Base-by-base conservation (phyloP, 257 asterid species). In the Avicennia marina region DNA sequence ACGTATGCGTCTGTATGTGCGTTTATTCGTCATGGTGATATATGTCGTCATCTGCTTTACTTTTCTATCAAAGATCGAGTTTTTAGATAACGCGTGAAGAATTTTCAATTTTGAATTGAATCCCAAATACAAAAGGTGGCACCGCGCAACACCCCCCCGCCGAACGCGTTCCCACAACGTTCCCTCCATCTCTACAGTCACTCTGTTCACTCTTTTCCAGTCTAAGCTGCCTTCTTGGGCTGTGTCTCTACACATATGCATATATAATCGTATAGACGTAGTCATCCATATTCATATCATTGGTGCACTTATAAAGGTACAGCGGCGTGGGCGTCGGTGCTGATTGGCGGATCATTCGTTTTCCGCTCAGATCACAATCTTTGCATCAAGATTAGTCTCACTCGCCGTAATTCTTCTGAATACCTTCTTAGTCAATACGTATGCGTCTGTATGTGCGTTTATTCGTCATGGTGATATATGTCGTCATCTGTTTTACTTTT, bases 381-480 rank as follows among this genome's bases (percentile, higher is more conserved):
- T 38, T 54, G 17, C 21, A 49, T 49, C 66, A 42, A 36, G 43
- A 17, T 22, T 19, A 22, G 7, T 19, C 67, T 21, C 49, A 19
- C 17, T 38, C 51, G 17, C 26, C n/a, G 69, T 66, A 38, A 66
- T 69, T 43, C 19, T 56, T 56, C 27, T 8, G 0, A 5, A 18
- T 33, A 31, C 41, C 11, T 45, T 58, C 43, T 32, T 11, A 2
- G 12, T 19, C 31, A n/a, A 6, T 15, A 6, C 19, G 4, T 13
- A 16, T 6, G 8, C 2, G 1, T 11, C 27, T n/a, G 20, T 34
- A 1, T 34, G 41, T n/a, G n/a, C n/a, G n/a, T n/a, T n/a, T n/a
- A n/a, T n/a, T n/a, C n/a, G n/a, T n/a, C n/a, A n/a, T n/a, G n/a
- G n/a, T n/a, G n/a, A n/a, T n/a, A n/a, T n/a, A n/a, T n/a, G n/a